These are phyloP conservation scores for Hypoxylon sp. DNA, from an alignment of 2,329 filamentous ascomycete genomes.

Conservation along the genomic window DNA sequence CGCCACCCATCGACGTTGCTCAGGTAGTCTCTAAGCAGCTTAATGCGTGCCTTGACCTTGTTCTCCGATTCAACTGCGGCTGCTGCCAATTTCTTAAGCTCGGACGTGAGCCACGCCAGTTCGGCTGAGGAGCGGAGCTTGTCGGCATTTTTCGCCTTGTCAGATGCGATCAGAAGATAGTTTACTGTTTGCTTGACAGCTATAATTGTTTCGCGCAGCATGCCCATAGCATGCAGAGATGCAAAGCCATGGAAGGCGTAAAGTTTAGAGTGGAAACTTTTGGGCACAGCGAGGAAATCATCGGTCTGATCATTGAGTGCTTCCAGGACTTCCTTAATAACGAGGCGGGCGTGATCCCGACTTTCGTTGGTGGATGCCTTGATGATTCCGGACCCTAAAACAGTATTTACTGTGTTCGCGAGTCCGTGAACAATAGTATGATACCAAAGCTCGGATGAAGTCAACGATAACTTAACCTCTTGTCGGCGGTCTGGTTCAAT, in stretches of 20 bases:
- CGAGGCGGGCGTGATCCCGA: conserved; percentile 20
- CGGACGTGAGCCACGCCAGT: conserved; percentile 54
- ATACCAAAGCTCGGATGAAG: conserved; percentile 45
- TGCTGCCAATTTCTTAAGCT: conserved; percentile 54
- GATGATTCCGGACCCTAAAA: conserved; percentile 34
- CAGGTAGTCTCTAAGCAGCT: conserved; percentile 52
- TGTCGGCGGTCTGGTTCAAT: background rate
- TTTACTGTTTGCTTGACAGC: conserved; percentile 53
- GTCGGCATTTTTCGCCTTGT: conserved; percentile 55
- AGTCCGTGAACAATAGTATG: conserved; percentile 44
- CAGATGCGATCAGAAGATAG: conserved; percentile 54
- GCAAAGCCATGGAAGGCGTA: conserved; percentile 53
- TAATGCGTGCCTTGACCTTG: conserved; percentile 54
- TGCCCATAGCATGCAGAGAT: conserved; percentile 56
- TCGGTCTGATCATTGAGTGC: conserved; percentile 41
- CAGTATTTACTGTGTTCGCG: conserved; percentile 35
- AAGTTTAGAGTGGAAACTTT: conserved; percentile 36
- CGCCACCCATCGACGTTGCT: conserved; percentile 56
- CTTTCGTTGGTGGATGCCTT: conserved; percentile 22
- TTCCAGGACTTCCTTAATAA: conserved; percentile 14
- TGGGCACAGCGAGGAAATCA: conserved; percentile 41
- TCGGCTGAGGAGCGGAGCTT: conserved; percentile 54
- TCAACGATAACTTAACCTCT: conserved; percentile 26
- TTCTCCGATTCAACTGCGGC: conserved; percentile 48
- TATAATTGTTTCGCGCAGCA: conserved; percentile 57